Evolutionary conservation across 108 stramenopile genomes (phyloP), one percentile per base, ranked within the genome.

Genomic region (Epipyxis sp.): DNA sequence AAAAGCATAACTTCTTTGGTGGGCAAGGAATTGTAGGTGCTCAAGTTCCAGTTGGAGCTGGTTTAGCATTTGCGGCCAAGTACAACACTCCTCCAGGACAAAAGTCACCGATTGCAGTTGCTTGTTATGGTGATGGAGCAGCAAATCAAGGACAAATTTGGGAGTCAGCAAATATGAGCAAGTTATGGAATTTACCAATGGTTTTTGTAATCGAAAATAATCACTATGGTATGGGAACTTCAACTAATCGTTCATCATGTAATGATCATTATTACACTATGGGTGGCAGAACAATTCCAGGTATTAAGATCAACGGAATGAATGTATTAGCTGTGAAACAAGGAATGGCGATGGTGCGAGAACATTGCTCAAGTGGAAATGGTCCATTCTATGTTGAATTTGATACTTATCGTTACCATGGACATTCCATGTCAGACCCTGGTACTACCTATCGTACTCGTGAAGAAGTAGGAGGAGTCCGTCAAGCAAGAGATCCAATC

Each of bases 131-230:
- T 43, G 98, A 99, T 79, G 98, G 98, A 58, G 96, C 97, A 29
- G 98, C 98, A 83, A 99, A 99, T 88, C 98, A 99, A 90, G 98
- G 98, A 67, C 98, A 99, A 87, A 92, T 97, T 86, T 99, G 97
- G 97, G 98, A 98, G 85, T 80, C 94, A 43, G 95, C 94, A 86
- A 97, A 95, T 86, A 95, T 97, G 96, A 87, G 90, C 40, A 80
- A 80, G 45, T 85, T 94, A 39, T 96, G 97, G 95, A 92, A 93
- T 77, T 82, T 99, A 79, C 98, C 98, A 67, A 94, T 96, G 91
- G 95, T 99, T 79, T 97, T 96, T 83, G 94, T 93, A 85, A 97
- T 97, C 80, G 98, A 99, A 85, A 99, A 99, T 91, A 99, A 99
- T 86, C 95, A 95, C 69, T 98, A 99, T 80, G 98, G 98, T 71